A percentile compares a stretch with the other conserved stretches of the same genome.
These are phyloP conservation scores for Microthyrium microscopicum DNA, from an alignment of 2,329 filamentous ascomycete species.

Conservation along the genomic window DNA sequence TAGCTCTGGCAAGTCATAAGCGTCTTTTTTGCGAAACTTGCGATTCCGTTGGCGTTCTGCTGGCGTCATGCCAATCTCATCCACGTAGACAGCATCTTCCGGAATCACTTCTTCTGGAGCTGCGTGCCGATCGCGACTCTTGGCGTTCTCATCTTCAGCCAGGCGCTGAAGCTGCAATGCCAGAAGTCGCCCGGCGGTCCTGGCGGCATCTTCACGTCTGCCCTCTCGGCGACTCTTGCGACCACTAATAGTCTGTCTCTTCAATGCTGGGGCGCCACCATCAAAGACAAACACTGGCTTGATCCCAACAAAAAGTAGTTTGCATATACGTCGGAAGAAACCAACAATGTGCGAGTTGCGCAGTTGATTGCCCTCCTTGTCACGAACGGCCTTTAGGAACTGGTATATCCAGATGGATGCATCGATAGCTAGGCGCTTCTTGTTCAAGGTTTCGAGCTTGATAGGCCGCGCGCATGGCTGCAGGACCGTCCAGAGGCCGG, in stretches of 20 bases:
- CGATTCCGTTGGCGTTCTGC: constrained; percentile 58
- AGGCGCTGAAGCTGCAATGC: constrained; percentile 86
- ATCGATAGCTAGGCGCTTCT: constrained; percentile 89
- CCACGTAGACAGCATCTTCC: constrained; percentile 67
- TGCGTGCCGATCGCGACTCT: constrained; percentile 36
- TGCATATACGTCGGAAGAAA: constrained; percentile 97
- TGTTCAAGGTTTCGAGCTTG: constrained; percentile 90
- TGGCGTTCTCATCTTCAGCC: constrained; percentile 69
- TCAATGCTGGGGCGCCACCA: constrained; percentile 78
- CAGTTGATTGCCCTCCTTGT: constrained; percentile 93
- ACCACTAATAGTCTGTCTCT: constrained; percentile 73
- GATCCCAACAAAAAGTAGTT: constrained; percentile 90
- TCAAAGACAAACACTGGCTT: constrained; percentile 97
- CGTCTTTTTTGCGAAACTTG: constrained; percentile 75
- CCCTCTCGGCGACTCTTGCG: constrained; percentile 72
- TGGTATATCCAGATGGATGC: constrained; percentile 99
- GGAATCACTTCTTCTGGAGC: constrained; percentile 47
- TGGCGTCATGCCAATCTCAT: constrained; percentile 69
- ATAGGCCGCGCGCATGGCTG: constrained; percentile 91
- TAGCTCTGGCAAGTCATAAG: constrained; percentile 85
- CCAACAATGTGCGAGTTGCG: constrained; percentile 93
- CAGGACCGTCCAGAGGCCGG: constrained; percentile 89
- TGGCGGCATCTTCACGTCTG: constrained; percentile 75
- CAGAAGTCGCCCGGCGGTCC: constrained; percentile 79
- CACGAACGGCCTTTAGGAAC: constrained; percentile 94